Conservation (phyloP, 2,329 filamentous ascomycete species). For the Madurella mycetomatis region DNA sequence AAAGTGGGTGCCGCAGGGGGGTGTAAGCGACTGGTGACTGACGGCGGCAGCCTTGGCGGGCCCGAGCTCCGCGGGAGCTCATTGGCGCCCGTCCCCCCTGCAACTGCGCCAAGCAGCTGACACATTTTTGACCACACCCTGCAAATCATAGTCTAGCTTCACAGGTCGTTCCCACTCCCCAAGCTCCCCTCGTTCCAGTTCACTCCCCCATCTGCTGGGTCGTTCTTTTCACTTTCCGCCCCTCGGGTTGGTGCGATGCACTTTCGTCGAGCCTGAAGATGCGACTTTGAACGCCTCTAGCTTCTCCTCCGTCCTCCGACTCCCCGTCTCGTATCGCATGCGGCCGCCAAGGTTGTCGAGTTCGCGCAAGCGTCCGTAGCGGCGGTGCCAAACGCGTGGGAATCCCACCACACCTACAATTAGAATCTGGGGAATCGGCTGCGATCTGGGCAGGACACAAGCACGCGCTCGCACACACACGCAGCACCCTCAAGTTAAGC, state of each 20-base stretch:
- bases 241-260: background rate
- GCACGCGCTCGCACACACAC: background rate
- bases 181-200: too few relatives aligned
- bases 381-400: background rate
- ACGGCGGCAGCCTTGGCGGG: conserved; percentile 19
- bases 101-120: conserved; percentile 34
- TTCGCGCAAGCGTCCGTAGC: background rate
- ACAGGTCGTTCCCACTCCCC: too few relatives aligned
- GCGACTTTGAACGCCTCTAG: background rate
- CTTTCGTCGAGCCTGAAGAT: background rate
- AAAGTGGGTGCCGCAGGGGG: too few relatives aligned
- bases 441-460: background rate
- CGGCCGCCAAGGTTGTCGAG: background rate
- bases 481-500: background rate
- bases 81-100: conserved; percentile 22
- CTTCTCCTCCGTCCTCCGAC: too few relatives aligned
- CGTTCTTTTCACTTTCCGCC: conserved; percentile 2
- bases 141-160: conserved; percentile 33
- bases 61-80: background rate
- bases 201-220: background rate
- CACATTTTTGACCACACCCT: conserved; percentile 32
- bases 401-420: background rate
- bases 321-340: background rate
- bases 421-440: background rate
- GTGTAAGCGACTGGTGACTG: conserved; percentile 18